These are phyloP conservation scores for Favolaschia claudopus DNA, from an alignment of 768 basidiomycete species.

Conservation along the genomic window DNA sequence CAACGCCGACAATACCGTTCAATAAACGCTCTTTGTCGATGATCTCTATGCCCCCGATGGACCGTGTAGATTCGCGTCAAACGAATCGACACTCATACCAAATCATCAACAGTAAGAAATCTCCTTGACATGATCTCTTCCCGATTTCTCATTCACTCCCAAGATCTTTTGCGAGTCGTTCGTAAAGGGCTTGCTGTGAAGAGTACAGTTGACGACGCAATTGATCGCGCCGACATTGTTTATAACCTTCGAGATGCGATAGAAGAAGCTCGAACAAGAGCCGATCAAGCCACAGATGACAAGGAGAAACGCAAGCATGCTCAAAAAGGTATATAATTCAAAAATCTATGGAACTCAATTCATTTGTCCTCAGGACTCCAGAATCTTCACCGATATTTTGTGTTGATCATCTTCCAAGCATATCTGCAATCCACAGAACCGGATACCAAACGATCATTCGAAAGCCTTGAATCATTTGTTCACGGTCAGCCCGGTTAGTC, in stretches of 20 bases:
- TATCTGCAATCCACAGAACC: conserved; percentile 85
- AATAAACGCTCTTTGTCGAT: conserved; percentile 53
- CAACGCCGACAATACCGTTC: conserved; percentile 46
- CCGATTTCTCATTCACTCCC: background rate
- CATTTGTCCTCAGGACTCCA: conserved; percentile 62
- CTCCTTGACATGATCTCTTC: no score
- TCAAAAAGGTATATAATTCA: conserved; percentile 65
- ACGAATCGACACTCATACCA: conserved; percentile 76
- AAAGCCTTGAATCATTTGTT: conserved; percentile 84
- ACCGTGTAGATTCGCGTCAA: conserved; percentile 37
- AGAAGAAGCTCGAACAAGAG: conserved; percentile 78
- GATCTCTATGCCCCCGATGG: conserved; percentile 45
- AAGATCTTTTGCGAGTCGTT: conserved; percentile 85
- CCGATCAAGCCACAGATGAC: conserved; percentile 81
- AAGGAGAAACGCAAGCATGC: conserved; percentile 69
- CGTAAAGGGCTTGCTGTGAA: conserved; percentile 90
- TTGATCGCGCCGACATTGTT: conserved; percentile 85
- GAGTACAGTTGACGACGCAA: conserved; percentile 82
- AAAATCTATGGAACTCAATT: conserved; percentile 1
- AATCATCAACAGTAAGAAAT: conserved; percentile 88
- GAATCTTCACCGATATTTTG: conserved; percentile 85
- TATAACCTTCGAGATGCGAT: conserved; percentile 90
- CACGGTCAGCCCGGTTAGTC: conserved; percentile 79
- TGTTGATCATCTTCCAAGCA: conserved; percentile 88
- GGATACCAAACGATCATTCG: conserved; percentile 78